Conservation (phyloP, 176 grass and related monocot genomes). For the Avena atlantica region DNA sequence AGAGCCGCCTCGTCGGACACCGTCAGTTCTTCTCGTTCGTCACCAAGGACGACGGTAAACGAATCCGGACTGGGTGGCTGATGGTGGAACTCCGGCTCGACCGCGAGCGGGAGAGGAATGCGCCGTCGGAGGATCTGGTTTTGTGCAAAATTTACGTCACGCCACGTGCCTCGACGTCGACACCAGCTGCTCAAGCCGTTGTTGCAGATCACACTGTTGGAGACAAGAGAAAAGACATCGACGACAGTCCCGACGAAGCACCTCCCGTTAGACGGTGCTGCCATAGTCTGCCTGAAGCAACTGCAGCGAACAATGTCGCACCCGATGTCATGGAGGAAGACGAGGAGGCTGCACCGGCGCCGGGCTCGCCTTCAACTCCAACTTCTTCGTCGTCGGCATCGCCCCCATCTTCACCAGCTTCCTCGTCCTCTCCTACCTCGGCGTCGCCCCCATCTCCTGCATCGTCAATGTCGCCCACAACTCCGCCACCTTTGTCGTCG, state of each 20-base stretch:
- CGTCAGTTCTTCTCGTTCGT: conserved; percentile 8
- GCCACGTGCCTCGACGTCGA: background rate
- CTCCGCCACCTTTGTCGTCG: background rate
- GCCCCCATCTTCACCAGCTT: background rate
- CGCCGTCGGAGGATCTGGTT: background rate
- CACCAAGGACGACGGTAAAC: background rate
- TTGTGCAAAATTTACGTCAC: conserved; percentile 19
- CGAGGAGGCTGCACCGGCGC: background rate
- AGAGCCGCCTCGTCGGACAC: background rate
- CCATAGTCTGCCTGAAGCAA: background rate
- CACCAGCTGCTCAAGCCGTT: background rate
- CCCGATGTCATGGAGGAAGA: background rate
- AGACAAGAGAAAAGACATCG: background rate
- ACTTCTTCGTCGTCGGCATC: background rate
- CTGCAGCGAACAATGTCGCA: background rate
- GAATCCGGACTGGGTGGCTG: conserved; percentile 24
- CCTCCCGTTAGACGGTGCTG: background rate
- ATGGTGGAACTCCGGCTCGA: conserved; percentile 22
- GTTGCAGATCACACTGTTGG: background rate
- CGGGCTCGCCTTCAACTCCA: background rate
- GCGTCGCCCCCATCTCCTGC: background rate
- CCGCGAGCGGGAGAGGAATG: background rate
- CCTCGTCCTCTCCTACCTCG: background rate
- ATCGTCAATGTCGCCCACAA: background rate
- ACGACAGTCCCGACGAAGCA: background rate